phyloP scores from a whole-genome alignment of 306 rosid species.

The Citrullus mucosospermus region DNA sequence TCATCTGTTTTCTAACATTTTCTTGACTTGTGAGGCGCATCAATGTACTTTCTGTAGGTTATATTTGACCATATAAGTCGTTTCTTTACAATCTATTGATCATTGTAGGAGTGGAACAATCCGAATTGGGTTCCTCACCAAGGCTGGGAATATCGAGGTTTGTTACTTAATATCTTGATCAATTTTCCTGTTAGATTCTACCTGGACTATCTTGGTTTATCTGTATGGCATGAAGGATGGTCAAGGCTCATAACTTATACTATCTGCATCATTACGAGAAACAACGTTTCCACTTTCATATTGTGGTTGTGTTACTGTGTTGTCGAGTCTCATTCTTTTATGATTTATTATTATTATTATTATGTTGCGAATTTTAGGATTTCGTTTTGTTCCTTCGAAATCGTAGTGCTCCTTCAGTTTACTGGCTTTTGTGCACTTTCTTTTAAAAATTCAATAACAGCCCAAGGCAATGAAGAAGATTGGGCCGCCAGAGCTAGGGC shows the following conservation, averaged over 20 bases:
- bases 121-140: constrained; percentile 52
- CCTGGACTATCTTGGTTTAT: not conserved
- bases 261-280: not conserved
- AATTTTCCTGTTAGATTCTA: not conserved
- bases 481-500: constrained; percentile 98
- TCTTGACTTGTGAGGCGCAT: not conserved
- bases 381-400: not conserved
- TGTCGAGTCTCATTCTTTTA: not conserved
- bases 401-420: not conserved
- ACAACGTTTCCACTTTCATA: not conserved
- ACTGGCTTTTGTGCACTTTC: not conserved
- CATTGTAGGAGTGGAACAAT: constrained; percentile 64
- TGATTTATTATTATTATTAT: not conserved
- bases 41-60: not conserved
- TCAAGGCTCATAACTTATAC: not conserved
- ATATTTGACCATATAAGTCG: not conserved
- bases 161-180: not conserved
- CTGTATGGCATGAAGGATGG: not conserved
- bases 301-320: not conserved
- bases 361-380: not conserved
- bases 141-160: constrained; percentile 56
- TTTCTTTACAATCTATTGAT: not conserved
- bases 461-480: constrained; percentile 63
- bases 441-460: constrained; percentile 10
- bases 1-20: not conserved